Percentiles rank a stretch among this genome's conserved stretches.
phyloP scores from a whole-genome alignment of 257 asterid genomes.

The Anisodus acutangulus region DNA sequence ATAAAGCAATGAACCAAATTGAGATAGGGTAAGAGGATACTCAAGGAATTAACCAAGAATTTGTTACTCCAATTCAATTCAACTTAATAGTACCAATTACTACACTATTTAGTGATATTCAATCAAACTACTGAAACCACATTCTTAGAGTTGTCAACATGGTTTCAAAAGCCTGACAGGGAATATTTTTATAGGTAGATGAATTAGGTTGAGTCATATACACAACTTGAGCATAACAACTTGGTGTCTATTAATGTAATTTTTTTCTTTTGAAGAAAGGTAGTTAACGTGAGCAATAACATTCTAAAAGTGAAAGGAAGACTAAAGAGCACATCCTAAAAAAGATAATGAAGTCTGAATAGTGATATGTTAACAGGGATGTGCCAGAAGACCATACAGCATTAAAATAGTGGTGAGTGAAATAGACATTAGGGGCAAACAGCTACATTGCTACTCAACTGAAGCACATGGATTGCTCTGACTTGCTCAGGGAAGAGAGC shows the following conservation, averaged over 20 bases:
- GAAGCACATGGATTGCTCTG: constrained; percentile 68
- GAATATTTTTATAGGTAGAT: not conserved
- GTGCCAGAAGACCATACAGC: not conserved
- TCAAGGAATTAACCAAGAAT: constrained; percentile 24
- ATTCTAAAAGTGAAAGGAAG: constrained; percentile 19
- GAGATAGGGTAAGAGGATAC: constrained; percentile 34
- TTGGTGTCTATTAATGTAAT: not conserved
- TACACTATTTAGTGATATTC: not conserved
- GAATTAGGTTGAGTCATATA: constrained; percentile 10
- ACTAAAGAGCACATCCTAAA: not conserved
- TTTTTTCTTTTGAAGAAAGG: not conserved
- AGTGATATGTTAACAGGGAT: not conserved
- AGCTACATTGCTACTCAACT: constrained; percentile 75
- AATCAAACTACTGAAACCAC: constrained; percentile 15
- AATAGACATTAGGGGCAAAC: constrained; percentile 11
- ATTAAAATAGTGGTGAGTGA: not conserved
- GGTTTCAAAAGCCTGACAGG: not conserved
- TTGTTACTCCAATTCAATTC: constrained; percentile 8
- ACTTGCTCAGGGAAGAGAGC: constrained; percentile 78
- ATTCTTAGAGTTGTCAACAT: not conserved
- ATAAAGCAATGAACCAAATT: constrained; percentile 27
- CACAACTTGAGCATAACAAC: not conserved
- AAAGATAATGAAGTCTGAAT: not conserved
- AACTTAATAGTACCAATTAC: not conserved
- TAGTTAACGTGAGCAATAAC: not conserved